phyloP scores from a whole-genome alignment of 1,284 basidiomycete species.

The Melampsora occidentalis region DNA sequence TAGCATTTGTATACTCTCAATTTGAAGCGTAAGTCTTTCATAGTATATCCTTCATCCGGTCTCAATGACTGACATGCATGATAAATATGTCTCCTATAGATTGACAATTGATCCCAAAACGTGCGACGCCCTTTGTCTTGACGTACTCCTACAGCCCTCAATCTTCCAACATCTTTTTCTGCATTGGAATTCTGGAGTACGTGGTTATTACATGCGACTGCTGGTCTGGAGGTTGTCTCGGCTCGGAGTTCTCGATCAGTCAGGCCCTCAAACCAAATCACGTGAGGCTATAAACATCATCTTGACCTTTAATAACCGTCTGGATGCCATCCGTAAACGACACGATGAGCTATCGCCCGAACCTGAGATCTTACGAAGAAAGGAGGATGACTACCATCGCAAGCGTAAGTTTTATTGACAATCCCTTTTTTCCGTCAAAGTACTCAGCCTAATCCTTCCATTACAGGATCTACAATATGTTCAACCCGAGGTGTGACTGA shows the following conservation, averaged over 20 bases:
- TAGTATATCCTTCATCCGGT: background rate
- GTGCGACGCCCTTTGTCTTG: conserved; percentile 56
- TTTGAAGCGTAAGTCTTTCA: conserved; percentile 54
- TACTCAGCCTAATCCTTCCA: background rate
- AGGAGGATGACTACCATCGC: conserved; percentile 18
- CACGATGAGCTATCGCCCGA: conserved; percentile 52
- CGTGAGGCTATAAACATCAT: conserved; percentile 56
- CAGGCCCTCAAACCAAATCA: conserved; percentile 51
- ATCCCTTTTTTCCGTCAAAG: conserved; percentile 44
- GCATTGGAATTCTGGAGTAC: conserved; percentile 59
- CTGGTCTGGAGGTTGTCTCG: conserved; percentile 59
- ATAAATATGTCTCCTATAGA: conserved; percentile 45
- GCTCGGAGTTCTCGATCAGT: conserved; percentile 52
- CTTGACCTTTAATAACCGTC: conserved; percentile 56
- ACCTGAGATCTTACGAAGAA: conserved; percentile 14
- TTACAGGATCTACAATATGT: conserved; percentile 50
- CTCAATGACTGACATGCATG: background rate
- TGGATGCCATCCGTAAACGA: conserved; percentile 57
- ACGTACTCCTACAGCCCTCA: conserved; percentile 55
- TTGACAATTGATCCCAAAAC: conserved; percentile 55
- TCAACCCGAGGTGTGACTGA: conserved; percentile 52
- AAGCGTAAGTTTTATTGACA: conserved; percentile 35
- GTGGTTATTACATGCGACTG: conserved; percentile 56
- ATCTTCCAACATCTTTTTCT: conserved; percentile 57
- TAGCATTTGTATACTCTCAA: conserved; percentile 59